Conservation (phyloP, 2,329 filamentous ascomycete genomes). For the Pseudocercospora musae region DNA sequence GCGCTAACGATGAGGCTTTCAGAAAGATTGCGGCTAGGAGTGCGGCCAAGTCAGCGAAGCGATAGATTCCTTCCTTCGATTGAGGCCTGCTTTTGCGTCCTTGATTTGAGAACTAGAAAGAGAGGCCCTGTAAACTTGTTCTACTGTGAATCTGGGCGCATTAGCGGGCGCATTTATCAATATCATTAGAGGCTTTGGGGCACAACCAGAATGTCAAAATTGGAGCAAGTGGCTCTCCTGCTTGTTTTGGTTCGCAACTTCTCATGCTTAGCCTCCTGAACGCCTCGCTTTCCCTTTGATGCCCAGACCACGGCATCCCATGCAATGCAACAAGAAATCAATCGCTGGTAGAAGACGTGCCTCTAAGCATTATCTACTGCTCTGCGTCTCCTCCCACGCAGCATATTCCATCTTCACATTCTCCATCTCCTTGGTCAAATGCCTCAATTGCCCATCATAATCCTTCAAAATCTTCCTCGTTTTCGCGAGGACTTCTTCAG, state of each 20-base stretch:
- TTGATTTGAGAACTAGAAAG: background rate
- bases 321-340: background rate
- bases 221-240: background rate
- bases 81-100: background rate
- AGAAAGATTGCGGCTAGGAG: constrained; percentile 31
- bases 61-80: constrained; percentile 1
- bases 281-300: background rate
- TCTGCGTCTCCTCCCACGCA: constrained; percentile 45
- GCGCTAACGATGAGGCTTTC: constrained; percentile 34
- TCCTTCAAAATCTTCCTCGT: constrained; percentile 79
- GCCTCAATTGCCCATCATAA: constrained; percentile 73
- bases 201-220: background rate
- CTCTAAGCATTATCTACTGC: background rate
- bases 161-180: background rate
- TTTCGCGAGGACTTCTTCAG: constrained; percentile 67
- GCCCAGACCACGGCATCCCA: background rate
- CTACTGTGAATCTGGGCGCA: background rate
- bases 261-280: background rate
- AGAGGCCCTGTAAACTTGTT: background rate
- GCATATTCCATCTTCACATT: constrained; percentile 58
- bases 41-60: constrained; percentile 15
- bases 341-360: background rate
- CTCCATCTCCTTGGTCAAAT: constrained; percentile 66
- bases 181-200: background rate
- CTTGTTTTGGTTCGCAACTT: background rate